Base-by-base conservation (phyloP, 75 land plant genomes). In the Isoetes taiwanensis region DNA sequence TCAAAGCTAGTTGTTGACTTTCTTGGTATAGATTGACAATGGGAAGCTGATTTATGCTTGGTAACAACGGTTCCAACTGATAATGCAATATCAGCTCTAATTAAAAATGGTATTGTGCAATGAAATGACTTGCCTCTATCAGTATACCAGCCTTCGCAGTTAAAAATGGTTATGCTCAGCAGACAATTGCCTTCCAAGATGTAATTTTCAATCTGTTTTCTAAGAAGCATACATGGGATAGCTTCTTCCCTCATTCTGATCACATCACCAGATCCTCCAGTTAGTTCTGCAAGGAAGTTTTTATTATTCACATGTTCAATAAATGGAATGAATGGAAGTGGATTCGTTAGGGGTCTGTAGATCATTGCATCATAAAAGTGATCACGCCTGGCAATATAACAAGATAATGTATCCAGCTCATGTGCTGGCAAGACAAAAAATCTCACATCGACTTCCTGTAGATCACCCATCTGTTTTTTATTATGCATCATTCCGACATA, bases 181-280 rank as follows among this genome's bases (percentile, higher is more conserved):
- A 41, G 16, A 19, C 48, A 59, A 8, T 30, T 24, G 2, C 28
- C 62, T 5, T 59, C 62, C 38, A 59, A 19, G 2, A 59, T 4
- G 62, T 59, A 59, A 24, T 59, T 59, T 41, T 59, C 54, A 6
- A 59, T 25, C 62, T 59, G 62, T 19, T 30, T 37, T 9, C 48
- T 59, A 12, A 59, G 26, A n/a, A 59, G n/a, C 54, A 4, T 3
- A 10, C 54, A 40, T 12, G 56, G 62, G 12, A 38, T 37, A 6
- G 62, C 24, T 5, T 16, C 19, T 17, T 5, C 6, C 12, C 14
- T n/a, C 53, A n/a, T 20, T 5, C n/a, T 19, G 11, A 6, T 5
- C 20, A 11, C 11, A 57, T 32, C 38, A 3, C 19, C 42, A 11
- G 59, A 3, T 33, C 11, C 26, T 12, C 39, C 43, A 2, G 38